Base-by-base conservation (phyloP, 805 yeast genomes). In the Metschnikowia reukaufii region DNA sequence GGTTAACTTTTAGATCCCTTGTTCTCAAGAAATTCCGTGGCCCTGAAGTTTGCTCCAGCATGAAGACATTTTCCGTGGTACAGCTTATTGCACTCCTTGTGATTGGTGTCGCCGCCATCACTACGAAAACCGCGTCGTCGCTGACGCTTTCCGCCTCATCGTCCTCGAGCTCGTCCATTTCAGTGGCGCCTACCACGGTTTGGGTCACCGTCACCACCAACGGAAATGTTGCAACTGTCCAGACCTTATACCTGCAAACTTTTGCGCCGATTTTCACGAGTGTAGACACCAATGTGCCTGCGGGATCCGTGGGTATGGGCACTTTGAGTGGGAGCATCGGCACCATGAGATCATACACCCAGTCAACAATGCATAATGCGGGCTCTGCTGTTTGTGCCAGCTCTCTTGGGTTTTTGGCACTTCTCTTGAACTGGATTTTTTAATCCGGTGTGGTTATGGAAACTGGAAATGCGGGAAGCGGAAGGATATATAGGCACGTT, bases 271-370 rank as follows among this genome's bases (percentile, higher is more conserved):
- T 64, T 1, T 56, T 52, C 39, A 43, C 62, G 2, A 42, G 42
- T 8, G 63, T 59, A 6, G 47, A 54, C 9, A 33, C 52, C 4
- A 49, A 55, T 4, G 65, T 53, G 7, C 39, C 56, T 18, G 55
- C 65, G 0, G 74, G 73, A 2, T 39, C 58, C 2, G 50, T 65
- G 29, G 74, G 74, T 1, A 44, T 69, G 36, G 74, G 72, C 10
- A 45, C 58, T 13, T 34, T 56, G 18, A 52, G 60, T 10, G 68
- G 67, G 6, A 25, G 51, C 4, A 63, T 66, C 27, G 73, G 72
- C 10, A 61, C 50, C 4, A 45, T 66, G n/a, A 62, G 70, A 46
- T 48, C 63, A 0, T 69, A 69, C 48, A 49, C 58, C 2, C 55
- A 55, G 35, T 56, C 63, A 20, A 68, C 74, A 6, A 48, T 67